These are phyloP conservation scores for Camellia lanceoleosa DNA, from an alignment of 148 eudicot species.

Conservation along the genomic window DNA sequence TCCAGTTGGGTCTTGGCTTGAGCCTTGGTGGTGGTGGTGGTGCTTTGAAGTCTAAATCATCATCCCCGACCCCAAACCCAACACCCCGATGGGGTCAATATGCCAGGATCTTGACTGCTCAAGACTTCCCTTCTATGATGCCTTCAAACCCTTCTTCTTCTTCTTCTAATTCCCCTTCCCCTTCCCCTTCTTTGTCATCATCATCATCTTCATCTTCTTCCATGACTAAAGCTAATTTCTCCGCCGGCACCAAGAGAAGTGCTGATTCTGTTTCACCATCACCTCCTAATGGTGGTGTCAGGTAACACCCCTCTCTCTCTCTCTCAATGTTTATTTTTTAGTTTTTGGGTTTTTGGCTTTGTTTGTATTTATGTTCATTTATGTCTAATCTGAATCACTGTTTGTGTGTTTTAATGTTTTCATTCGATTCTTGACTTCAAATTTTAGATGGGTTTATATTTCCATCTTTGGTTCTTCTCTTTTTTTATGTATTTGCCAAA, in stretches of 20 bases:
- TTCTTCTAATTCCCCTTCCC: conserved; percentile 6
- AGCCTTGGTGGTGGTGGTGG: conserved; percentile 42
- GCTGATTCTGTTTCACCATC: conserved; percentile 62
- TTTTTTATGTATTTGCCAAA: not conserved
- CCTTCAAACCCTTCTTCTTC: conserved; percentile 11
- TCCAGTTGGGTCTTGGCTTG: conserved; percentile 71
- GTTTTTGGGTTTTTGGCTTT: not conserved
- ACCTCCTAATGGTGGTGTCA: conserved; percentile 33
- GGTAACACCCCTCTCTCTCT: conserved; percentile 21
- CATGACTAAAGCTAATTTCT: conserved; percentile 25
- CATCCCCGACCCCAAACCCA: conserved; percentile 16
- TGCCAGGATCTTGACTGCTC: conserved; percentile 57
- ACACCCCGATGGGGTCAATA: conserved; percentile 28
- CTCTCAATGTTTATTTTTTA: too few species aligned
- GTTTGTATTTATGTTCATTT: not conserved
- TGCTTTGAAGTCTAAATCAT: conserved; percentile 19
- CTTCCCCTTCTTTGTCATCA: conserved; percentile 20
- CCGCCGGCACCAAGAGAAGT: conserved; percentile 64
- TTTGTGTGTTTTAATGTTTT: not conserved
- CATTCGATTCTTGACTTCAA: not conserved
- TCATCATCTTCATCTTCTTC: conserved; percentile 59
- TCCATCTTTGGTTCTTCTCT: not conserved
- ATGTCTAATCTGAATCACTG: too few species aligned
- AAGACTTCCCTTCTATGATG: conserved; percentile 38
- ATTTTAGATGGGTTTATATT: not conserved